Conservation (phyloP, 2,329 filamentous ascomycete genomes). For the Fusarium tanahbumbuense region DNA sequence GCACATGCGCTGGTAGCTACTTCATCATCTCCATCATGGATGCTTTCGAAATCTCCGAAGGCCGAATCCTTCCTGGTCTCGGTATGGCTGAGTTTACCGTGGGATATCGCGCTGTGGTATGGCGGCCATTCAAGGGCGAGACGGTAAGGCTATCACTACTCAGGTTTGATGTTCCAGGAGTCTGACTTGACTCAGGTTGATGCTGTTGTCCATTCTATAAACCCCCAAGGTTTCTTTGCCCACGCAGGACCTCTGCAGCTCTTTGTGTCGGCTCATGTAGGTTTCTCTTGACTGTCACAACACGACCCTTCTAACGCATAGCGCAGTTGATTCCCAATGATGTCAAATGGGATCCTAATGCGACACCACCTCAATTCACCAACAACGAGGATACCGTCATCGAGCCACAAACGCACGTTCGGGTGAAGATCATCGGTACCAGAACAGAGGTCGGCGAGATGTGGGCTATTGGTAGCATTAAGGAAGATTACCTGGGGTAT, state of each 20-base stretch:
- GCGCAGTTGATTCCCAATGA: constrained; percentile 86
- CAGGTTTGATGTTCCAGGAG: constrained; percentile 32
- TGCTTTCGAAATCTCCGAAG: constrained; percentile 93
- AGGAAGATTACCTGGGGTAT: constrained; percentile 80
- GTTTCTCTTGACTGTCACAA: constrained; percentile 47
- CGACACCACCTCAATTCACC: constrained; percentile 95
- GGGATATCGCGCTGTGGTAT: constrained; percentile 94
- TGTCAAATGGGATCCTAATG: constrained; percentile 94
- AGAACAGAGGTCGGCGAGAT: constrained; percentile 94
- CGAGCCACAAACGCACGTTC: constrained; percentile 91
- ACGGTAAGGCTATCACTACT: constrained; percentile 72
- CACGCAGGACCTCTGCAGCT: constrained; percentile 81
- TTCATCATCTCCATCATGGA: constrained; percentile 99
- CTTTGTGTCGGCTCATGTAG: constrained; percentile 85
- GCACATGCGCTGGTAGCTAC: constrained; percentile 93
- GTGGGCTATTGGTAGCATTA: constrained; percentile 97
- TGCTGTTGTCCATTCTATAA: constrained; percentile 91
- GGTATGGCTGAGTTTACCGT: constrained; percentile 95
- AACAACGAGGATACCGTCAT: constrained; percentile 95
- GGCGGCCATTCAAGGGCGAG: constrained; percentile 97
- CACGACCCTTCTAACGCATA: constrained; percentile 19
- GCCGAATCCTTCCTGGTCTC: constrained; percentile 89
- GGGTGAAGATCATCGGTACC: constrained; percentile 93
- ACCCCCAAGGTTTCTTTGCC: constrained; percentile 90
- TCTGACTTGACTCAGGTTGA: constrained; percentile 75